Evolutionary conservation across 805 yeast species (phyloP).

Genomic region (Ogataea haglerorum): DNA sequence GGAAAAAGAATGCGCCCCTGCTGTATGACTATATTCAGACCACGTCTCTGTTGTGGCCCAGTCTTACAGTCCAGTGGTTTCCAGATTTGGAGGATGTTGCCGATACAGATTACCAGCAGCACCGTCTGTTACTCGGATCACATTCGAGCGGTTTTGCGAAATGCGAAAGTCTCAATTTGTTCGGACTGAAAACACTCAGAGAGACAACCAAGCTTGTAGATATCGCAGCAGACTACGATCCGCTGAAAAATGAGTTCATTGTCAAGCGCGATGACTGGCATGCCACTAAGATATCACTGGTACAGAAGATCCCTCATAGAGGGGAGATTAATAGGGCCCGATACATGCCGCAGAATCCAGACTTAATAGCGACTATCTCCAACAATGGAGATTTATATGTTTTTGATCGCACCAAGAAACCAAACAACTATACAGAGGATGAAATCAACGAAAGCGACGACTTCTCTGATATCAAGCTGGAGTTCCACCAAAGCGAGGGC

Average conservation of each 20-base stretch:
- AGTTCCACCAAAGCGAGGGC: constrained; percentile 47
- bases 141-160: constrained; percentile 52
- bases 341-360: constrained; percentile 84
- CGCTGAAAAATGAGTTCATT: constrained; percentile 33
- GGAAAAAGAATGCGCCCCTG: constrained; percentile 61
- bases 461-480: constrained; percentile 25
- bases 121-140: constrained; percentile 57
- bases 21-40: constrained; percentile 53
- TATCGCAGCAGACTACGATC: constrained; percentile 35
- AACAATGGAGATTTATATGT: constrained; percentile 62
- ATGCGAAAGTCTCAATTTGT: constrained; percentile 25
- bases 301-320: constrained; percentile 61
- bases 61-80: constrained; percentile 56
- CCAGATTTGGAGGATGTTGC: constrained; percentile 45
- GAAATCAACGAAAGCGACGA: constrained; percentile 17
- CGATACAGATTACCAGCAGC: constrained; percentile 28
- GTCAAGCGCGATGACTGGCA: constrained; percentile 11
- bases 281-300: constrained; percentile 12
- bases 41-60: constrained; percentile 60
- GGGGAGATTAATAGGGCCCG: constrained; percentile 75
- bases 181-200: constrained; percentile 13
- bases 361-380: constrained; percentile 68
- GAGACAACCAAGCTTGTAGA: constrained; percentile 20
- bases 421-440: constrained; percentile 39
- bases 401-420: constrained; percentile 82